A percentile compares a stretch with the other conserved stretches of the same genome.
Evolutionary conservation across 768 basidiomycete species (phyloP).

Genomic region (Neoboletus magnificus): DNA sequence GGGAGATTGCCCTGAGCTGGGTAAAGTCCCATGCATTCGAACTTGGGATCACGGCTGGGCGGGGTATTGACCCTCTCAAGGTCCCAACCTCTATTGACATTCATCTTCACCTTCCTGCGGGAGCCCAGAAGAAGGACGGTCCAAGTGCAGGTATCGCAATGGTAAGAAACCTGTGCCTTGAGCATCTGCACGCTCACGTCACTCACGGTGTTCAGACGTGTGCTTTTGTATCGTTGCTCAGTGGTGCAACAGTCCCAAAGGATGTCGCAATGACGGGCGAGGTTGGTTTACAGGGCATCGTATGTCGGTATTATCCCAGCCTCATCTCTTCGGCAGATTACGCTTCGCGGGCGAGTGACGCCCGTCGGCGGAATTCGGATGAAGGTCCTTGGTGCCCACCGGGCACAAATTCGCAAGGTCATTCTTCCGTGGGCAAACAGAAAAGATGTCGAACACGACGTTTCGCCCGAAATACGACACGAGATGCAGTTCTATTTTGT

Average conservation of each 20-base stretch:
- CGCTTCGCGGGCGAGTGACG: conserved; percentile 75
- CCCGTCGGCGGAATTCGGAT: conserved; percentile 92
- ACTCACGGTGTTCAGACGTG: conserved; percentile 49
- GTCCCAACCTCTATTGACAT: conserved; percentile 72
- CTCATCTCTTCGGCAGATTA: conserved; percentile 48
- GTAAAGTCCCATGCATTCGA: conserved; percentile 84
- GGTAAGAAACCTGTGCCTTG: conserved; percentile 39
- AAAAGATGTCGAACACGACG: conserved; percentile 86
- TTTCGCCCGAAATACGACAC: conserved; percentile 65
- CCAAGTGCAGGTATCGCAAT: conserved; percentile 90
- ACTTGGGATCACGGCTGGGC: conserved; percentile 67
- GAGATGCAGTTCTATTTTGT: conserved; percentile 85
- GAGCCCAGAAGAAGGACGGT: conserved; percentile 92
- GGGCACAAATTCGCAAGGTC: conserved; percentile 78
- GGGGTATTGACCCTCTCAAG: conserved; percentile 71
- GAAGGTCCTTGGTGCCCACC: conserved; percentile 86
- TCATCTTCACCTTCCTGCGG: conserved; percentile 85
- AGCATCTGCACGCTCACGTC: not conserved
- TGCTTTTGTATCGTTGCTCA: conserved; percentile 83
- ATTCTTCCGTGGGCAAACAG: conserved; percentile 82
- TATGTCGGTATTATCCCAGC: not conserved
- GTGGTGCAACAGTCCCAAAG: conserved; percentile 67
- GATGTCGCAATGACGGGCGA: conserved; percentile 90
- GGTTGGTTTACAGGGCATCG: conserved; percentile 34
- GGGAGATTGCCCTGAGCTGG: conserved; percentile 88